phyloP scores from a whole-genome alignment of 2,329 filamentous ascomycete genomes.

The Colletotrichum tabaci region DNA sequence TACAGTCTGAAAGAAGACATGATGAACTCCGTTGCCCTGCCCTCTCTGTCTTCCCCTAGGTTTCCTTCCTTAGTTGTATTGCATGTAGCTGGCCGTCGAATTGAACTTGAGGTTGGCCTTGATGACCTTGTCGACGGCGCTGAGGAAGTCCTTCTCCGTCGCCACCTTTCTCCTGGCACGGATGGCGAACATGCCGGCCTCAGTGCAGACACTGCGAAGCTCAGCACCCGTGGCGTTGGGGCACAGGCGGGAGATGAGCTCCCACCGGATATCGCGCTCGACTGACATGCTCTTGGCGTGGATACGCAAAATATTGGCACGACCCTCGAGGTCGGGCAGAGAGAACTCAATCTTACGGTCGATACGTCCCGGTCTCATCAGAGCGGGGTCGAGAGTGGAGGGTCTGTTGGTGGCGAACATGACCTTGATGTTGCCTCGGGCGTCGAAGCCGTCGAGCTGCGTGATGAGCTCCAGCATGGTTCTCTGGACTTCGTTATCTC shows the following conservation, averaged over 20 bases:
- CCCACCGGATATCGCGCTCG: conserved; percentile 98
- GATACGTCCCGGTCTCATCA: conserved; percentile 97
- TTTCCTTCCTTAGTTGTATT: conserved; percentile 85
- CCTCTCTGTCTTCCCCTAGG: background rate
- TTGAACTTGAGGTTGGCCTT: conserved; percentile 99
- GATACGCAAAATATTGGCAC: conserved; percentile 97
- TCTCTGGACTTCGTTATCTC: conserved; percentile 97
- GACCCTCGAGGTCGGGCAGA: conserved; percentile 94
- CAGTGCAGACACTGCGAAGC: conserved; percentile 94
- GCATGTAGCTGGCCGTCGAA: conserved; percentile 97
- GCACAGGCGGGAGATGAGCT: conserved; percentile 96
- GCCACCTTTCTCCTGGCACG: conserved; percentile 95
- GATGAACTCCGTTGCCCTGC: conserved; percentile 33
- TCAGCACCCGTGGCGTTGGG: conserved; percentile 98
- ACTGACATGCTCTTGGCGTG: conserved; percentile 99
- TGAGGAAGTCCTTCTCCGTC: conserved; percentile 98
- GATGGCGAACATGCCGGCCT: conserved; percentile 99
- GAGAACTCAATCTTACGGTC: conserved; percentile 99
- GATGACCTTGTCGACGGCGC: conserved; percentile 99
- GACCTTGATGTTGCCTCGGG: conserved; percentile 98
- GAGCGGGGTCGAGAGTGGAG: conserved; percentile 93
- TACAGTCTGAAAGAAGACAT: conserved; percentile 44
- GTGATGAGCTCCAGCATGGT: conserved; percentile 99
- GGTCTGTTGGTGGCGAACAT: conserved; percentile 99
- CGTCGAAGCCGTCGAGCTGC: conserved; percentile 96